phyloP scores from a whole-genome alignment of 192 early-diverging fungal genomes.

The Linnemannia elongata region DNA sequence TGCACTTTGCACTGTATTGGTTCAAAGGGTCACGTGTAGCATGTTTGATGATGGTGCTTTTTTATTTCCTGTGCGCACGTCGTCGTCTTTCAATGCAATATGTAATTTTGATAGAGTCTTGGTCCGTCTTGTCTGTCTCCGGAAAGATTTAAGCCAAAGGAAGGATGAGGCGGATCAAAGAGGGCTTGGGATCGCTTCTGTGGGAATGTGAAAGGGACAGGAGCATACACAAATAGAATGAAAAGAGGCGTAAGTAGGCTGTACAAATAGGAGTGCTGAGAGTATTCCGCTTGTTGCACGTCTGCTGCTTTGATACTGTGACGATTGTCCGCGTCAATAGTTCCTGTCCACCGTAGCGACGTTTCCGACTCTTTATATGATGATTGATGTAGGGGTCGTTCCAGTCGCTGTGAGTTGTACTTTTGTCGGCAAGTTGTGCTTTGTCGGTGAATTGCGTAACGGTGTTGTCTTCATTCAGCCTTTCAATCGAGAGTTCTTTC shows the following conservation, averaged over 20 bases:
- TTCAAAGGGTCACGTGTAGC: neutral
- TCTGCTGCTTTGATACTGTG: neutral
- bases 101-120: neutral
- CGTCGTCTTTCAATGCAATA: constrained; percentile 5
- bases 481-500: neutral
- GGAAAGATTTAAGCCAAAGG: constrained; percentile 43
- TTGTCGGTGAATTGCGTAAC: neutral
- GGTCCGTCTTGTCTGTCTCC: neutral
- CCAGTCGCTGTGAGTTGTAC: neutral
- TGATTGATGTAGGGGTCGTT: neutral
- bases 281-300: neutral
- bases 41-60: neutral
- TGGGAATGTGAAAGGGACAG: neutral
- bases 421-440: neutral
- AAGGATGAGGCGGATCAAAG: constrained; percentile 58
- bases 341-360: neutral
- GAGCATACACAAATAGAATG: neutral
- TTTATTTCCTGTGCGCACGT: neutral
- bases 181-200: constrained; percentile 58
- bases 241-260: neutral
- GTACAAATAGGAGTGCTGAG: neutral
- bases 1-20: no score
- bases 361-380: neutral
- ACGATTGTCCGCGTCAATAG: neutral
- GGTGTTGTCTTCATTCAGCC: neutral